These are phyloP conservation scores for Podospora pseudopauciseta DNA, from an alignment of 495 filamentous ascomycete genomes.

Conservation along the genomic window DNA sequence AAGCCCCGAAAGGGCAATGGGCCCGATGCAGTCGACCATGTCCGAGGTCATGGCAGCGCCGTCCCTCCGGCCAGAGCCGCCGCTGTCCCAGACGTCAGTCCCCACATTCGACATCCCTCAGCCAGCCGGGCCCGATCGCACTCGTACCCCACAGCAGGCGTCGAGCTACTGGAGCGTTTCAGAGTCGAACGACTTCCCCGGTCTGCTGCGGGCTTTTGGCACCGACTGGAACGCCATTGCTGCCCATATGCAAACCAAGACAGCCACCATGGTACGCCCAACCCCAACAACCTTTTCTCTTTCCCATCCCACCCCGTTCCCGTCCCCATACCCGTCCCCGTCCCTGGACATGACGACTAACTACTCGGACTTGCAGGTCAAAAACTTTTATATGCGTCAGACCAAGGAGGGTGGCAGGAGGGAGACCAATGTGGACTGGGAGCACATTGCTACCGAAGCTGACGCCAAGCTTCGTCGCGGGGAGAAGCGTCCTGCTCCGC, in stretches of 20 bases:
- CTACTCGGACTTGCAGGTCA: constrained; percentile 57
- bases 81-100: constrained; percentile 35
- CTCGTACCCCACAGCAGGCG: constrained; percentile 55
- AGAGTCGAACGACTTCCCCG: constrained; percentile 79
- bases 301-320: constrained; percentile 1
- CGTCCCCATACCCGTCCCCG: background rate
- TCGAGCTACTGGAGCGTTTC: constrained; percentile 98
- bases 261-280: constrained; percentile 78
- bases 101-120: constrained; percentile 42
- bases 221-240: constrained; percentile 86
- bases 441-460: constrained; percentile 63
- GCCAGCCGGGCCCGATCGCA: constrained; percentile 39
- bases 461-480: constrained; percentile 66
- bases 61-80: constrained; percentile 47
- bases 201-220: constrained; percentile 74
- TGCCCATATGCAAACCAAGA: constrained; percentile 84
- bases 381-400: constrained; percentile 82
- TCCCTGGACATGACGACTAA: background rate
- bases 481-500: constrained; percentile 69
- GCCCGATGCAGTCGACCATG: constrained; percentile 34
- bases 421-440: constrained; percentile 53
- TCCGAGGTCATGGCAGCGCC: constrained; percentile 50
- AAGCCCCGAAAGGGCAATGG: constrained; percentile 37
- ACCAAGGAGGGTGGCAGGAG: constrained; percentile 65
- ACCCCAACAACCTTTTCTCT: background rate